Evolutionary conservation across 164 flowering plant species (phyloP).

Genomic region (grape (Vitis vinifera)): ASM3070453v1 NC_081821.1:12652501-12653000

Average conservation of each 20-base stretch:
- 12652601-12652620: conserved; percentile 74
- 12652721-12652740: conserved; percentile 65
- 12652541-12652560: conserved; percentile 67
- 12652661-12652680: conserved; percentile 56
- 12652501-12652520: conserved; percentile 64
- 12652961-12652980: conserved; percentile 59
- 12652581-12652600: conserved; percentile 81
- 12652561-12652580: conserved; percentile 60
- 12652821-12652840: conserved; percentile 91
- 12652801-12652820: conserved; percentile 63
- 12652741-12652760: conserved; percentile 54
- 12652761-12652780: conserved; percentile 71
- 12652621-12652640: conserved; percentile 67
- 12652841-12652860: conserved; percentile 64
- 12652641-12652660: conserved; percentile 71
- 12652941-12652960: conserved; percentile 46
- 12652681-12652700: conserved; percentile 62
- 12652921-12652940: conserved; percentile 58
- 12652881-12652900: conserved; percentile 78
- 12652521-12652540: conserved; percentile 75
- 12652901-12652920: conserved; percentile 66
- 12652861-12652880: conserved; percentile 55
- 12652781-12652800: conserved; percentile 70
- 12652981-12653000: conserved; percentile 68
- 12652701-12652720: conserved; percentile 66